Evolutionary conservation across 164 flowering plant species (phyloP).

Genomic region (Magnolia sinica): DNA sequence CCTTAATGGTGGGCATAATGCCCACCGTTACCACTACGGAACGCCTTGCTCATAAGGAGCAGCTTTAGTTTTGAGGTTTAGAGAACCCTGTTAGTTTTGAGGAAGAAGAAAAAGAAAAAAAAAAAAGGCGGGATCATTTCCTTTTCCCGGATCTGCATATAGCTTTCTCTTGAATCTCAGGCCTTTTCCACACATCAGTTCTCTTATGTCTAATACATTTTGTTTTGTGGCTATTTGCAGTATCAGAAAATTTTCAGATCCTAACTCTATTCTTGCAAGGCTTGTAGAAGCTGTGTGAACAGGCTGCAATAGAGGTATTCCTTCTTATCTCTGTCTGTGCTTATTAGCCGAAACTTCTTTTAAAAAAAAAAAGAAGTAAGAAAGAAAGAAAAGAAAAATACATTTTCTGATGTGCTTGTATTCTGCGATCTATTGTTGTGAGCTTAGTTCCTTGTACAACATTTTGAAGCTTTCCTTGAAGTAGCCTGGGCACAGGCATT

Average conservation of each 20-base stretch:
- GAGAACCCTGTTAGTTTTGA: too few relatives aligned
- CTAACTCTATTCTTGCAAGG: constrained; percentile 31
- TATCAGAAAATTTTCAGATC: constrained; percentile 27
- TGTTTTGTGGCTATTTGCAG: constrained; percentile 22
- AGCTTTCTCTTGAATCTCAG: not conserved
- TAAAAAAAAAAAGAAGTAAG: too few relatives aligned
- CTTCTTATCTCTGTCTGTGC: not conserved
- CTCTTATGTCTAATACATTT: not conserved
- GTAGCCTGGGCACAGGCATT: not conserved
- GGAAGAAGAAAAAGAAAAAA: too few relatives aligned
- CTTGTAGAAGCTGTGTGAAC: constrained; percentile 23
- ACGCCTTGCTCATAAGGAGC: too few relatives aligned
- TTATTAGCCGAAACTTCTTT: too few relatives aligned
- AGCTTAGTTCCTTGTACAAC: not conserved
- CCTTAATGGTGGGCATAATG: too few relatives aligned
- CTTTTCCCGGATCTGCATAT: not conserved
- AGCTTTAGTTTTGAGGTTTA: too few relatives aligned
- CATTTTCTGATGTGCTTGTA: not conserved
- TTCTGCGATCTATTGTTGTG: not conserved
- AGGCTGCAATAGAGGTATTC: constrained; percentile 5
- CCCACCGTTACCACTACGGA: too few relatives aligned
- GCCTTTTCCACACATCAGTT: not conserved
- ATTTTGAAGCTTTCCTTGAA: not conserved
- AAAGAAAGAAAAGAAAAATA: not conserved
- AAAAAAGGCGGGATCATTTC: too few relatives aligned